Percentiles rank a stretch among this genome's conserved stretches.
phyloP scores from a whole-genome alignment of 2,329 filamentous ascomycete species.

The Biscogniauxia sp. region DNA sequence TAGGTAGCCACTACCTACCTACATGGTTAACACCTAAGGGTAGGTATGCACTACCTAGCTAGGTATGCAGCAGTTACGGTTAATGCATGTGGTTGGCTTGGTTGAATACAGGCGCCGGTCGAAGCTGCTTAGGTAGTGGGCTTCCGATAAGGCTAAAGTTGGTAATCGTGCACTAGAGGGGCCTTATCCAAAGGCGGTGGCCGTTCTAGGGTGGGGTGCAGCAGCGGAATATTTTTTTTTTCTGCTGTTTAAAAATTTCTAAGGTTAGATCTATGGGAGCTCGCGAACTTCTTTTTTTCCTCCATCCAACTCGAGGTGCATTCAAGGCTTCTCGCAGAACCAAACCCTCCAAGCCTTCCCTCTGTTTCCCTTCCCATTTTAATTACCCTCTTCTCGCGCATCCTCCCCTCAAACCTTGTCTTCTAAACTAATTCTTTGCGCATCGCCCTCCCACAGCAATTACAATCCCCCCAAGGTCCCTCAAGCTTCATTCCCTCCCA shows the following conservation, averaged over 20 bases:
- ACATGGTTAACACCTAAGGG: no score
- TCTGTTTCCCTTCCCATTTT: constrained; percentile 16
- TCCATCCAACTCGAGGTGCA: constrained; percentile 16
- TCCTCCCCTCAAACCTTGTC: neutral
- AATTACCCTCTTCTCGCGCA: constrained; percentile 3
- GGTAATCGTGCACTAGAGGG: neutral
- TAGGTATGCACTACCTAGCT: no score
- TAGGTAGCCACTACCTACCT: no score
- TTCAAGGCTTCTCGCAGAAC: neutral
- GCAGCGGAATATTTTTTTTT: constrained; percentile 22
- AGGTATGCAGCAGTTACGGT: no score
- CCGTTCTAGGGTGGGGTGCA: constrained; percentile 19
- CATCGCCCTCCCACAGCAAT: constrained; percentile 1
- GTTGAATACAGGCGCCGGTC: neutral
- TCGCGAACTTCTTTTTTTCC: constrained; percentile 17
- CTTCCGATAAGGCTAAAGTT: neutral
- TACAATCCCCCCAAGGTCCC: constrained; percentile 6
- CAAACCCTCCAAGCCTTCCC: constrained; percentile 5
- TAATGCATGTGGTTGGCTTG: neutral
- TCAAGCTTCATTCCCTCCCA: constrained; percentile 8
- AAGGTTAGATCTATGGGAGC: constrained; percentile 7
- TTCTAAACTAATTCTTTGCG: neutral
- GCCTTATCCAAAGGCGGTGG: constrained; percentile 21
- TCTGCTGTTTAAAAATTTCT: constrained; percentile 16
- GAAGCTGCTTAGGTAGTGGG: neutral